Evolutionary conservation across 257 asterid species (phyloP).

Genomic region (Solanum appendiculatum): DNA sequence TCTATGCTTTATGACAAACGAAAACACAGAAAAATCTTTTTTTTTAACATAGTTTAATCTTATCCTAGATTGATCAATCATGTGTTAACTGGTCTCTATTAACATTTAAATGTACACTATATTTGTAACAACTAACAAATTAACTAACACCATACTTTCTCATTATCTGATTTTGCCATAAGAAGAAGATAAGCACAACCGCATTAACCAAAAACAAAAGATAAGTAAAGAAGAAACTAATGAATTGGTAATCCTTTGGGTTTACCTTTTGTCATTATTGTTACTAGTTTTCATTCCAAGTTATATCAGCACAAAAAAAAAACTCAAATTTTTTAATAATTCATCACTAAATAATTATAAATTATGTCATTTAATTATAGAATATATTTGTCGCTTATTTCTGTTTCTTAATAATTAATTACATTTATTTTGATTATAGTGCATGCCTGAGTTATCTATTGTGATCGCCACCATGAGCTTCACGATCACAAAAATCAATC

Average conservation of each 20-base stretch:
- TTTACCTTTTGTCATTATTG: not conserved
- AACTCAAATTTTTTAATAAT: not conserved
- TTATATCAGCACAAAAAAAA: not conserved
- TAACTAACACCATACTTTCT: not conserved
- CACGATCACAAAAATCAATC: not conserved
- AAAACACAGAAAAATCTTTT: not conserved
- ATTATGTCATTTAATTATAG: not conserved
- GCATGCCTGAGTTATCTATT: not conserved
- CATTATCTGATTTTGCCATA: not conserved
- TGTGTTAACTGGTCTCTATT: not conserved
- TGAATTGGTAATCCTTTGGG: not conserved
- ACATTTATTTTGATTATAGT: not conserved
- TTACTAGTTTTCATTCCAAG: not conserved
- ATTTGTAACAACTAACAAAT: not conserved
- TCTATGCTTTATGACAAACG: not conserved
- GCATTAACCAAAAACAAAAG: not conserved
- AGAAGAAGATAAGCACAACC: not conserved
- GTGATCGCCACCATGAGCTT: not conserved
- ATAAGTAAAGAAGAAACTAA: not conserved
- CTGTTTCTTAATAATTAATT: not conserved
- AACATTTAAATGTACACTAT: not conserved
- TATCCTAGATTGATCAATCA: not conserved
- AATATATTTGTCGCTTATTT: not conserved
- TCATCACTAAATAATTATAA: not conserved
- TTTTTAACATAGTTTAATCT: not conserved